phyloP scores from a whole-genome alignment of 176 grass and related monocot species.

The Juncus inflexus region DNA sequence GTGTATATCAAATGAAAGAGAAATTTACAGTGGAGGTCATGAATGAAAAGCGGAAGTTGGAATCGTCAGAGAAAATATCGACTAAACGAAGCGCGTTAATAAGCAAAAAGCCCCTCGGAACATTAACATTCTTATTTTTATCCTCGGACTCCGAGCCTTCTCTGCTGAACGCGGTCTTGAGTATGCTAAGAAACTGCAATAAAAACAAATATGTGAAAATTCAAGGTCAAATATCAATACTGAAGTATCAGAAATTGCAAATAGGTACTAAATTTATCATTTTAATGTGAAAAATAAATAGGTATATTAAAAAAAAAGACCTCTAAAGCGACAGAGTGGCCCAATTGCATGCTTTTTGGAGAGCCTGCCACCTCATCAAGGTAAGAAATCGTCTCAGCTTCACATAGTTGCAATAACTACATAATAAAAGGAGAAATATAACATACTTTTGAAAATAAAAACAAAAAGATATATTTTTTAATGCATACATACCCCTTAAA shows the following conservation, averaged over 20 bases:
- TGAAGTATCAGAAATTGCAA: neutral
- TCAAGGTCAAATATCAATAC: constrained; percentile 22
- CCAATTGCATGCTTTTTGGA: constrained; percentile 63
- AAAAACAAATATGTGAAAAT: constrained; percentile 20
- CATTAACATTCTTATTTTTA: constrained; percentile 38
- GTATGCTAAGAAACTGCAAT: constrained; percentile 79
- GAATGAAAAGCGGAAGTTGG: constrained; percentile 88
- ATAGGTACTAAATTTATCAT: neutral
- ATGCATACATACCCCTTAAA: neutral
- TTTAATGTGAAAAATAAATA: neutral
- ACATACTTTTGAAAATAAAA: neutral
- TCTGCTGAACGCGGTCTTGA: constrained; percentile 72
- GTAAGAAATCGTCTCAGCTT: constrained; percentile 92
- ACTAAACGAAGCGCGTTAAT: constrained; percentile 77
- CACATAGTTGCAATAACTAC: constrained; percentile 93
- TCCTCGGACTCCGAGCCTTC: constrained; percentile 39
- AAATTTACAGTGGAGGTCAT: constrained; percentile 74
- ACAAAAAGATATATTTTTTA: too few relatives aligned
- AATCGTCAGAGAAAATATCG: constrained; percentile 98
- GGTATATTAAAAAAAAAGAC: constrained; percentile 40
- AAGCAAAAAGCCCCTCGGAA: constrained; percentile 73
- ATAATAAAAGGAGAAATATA: constrained; percentile 24
- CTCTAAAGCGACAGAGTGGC: constrained; percentile 80
- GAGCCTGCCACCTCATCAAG: constrained; percentile 92
- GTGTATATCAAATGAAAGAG: neutral